phyloP scores from a whole-genome alignment of 2,329 filamentous ascomycete genomes.

The Aspergillus phoenicis region DNA sequence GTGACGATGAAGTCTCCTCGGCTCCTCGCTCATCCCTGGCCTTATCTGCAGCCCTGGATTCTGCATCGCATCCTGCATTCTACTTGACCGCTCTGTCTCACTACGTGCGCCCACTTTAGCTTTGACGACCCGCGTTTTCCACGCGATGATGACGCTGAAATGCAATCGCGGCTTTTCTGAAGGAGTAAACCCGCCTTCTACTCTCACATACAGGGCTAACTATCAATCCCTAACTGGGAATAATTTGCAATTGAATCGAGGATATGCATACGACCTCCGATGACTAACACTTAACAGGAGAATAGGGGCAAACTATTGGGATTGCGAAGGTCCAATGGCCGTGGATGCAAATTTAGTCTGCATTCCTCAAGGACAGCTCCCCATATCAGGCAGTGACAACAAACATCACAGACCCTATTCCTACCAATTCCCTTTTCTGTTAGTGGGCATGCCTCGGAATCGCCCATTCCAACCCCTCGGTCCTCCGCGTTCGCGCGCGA shows the following conservation, averaged over 20 bases:
- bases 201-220: background rate
- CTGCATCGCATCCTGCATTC: slow-evolving; percentile 13
- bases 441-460: slow-evolving; percentile 13
- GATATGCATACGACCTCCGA: background rate
- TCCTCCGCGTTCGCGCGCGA: slow-evolving; percentile 26
- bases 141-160: slow-evolving; percentile 5
- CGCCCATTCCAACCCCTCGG: slow-evolving; percentile 24
- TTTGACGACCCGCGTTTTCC: slow-evolving; percentile 1
- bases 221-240: slow-evolving; percentile 6
- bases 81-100: background rate
- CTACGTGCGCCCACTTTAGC: background rate
- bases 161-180: background rate
- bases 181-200: background rate
- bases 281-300: slow-evolving; percentile 1
- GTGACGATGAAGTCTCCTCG: background rate
- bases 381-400: background rate
- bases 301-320: background rate
- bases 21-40: slow-evolving; percentile 4
- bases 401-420: background rate
- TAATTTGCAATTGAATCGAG: background rate
- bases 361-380: slow-evolving; percentile 6
- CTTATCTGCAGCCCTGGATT: background rate
- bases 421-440: background rate
- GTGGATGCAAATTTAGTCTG: background rate
- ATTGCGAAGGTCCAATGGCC: background rate